These are phyloP conservation scores for Phytophthora citricola DNA, from an alignment of 352 stramenopile species.

Conservation along the genomic window DNA sequence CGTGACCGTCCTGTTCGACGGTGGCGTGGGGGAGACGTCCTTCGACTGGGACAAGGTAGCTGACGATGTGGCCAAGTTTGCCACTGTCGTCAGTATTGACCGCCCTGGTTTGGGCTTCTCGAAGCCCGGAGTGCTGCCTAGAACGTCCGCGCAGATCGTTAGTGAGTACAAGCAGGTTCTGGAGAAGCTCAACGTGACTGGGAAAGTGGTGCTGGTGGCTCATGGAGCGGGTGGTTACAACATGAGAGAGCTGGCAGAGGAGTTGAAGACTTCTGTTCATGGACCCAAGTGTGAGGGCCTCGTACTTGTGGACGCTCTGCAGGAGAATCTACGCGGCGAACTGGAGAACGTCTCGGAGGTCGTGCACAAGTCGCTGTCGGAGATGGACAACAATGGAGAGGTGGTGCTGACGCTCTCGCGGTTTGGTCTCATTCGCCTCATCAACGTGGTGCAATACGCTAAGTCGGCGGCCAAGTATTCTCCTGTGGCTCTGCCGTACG, in stretches of 20 bases:
- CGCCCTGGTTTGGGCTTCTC: slow-evolving; percentile 82
- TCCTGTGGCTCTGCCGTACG: slow-evolving; percentile 53
- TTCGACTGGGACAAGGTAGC: slow-evolving; percentile 88
- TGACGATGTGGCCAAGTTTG: slow-evolving; percentile 52
- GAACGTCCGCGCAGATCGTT: slow-evolving; percentile 66
- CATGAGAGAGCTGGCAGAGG: slow-evolving; percentile 69
- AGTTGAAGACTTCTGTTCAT: slow-evolving; percentile 35
- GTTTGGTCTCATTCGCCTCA: slow-evolving; percentile 72
- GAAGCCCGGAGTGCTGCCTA: slow-evolving; percentile 43
- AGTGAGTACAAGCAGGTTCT: slow-evolving; percentile 72
- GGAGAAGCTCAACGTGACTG: slow-evolving; percentile 56
- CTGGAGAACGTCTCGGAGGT: slow-evolving; percentile 70
- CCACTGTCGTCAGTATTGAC: slow-evolving; percentile 71
- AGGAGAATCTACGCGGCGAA: slow-evolving; percentile 68
- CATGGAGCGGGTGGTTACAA: slow-evolving; percentile 84
- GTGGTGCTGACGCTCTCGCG: slow-evolving; percentile 60
- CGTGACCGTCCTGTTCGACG: slow-evolving; percentile 76
- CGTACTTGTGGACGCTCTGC: slow-evolving; percentile 75
- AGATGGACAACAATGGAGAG: slow-evolving; percentile 70
- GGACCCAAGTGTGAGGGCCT: slow-evolving; percentile 56
- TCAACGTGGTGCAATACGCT: slow-evolving; percentile 67
- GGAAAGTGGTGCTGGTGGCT: slow-evolving; percentile 72
- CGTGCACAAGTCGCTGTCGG: slow-evolving; percentile 55
- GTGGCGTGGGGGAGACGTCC: slow-evolving; percentile 79
- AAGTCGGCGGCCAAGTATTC: slow-evolving; percentile 69